These are phyloP conservation scores for Didymella segeticola DNA, from an alignment of 2,329 filamentous ascomycete genomes.

Conservation along the genomic window DNA sequence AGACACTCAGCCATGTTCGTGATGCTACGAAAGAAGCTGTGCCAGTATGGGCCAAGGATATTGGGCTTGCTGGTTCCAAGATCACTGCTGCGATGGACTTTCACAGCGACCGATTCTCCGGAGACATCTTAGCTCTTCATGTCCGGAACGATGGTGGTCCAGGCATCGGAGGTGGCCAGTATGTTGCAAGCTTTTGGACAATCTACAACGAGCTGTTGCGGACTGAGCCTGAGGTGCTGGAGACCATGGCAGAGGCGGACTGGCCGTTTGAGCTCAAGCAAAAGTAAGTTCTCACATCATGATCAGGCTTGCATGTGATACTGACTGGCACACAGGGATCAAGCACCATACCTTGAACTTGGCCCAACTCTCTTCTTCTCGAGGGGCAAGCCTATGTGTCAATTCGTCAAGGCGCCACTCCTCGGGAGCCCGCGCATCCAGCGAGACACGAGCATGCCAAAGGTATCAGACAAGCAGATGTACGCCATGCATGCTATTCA, in stretches of 20 bases:
- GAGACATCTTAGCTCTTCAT: conserved; percentile 46
- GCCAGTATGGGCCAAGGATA: conserved; percentile 39
- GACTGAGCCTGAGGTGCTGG: conserved; percentile 42
- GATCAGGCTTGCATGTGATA: neutral
- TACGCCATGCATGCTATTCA: conserved; percentile 41
- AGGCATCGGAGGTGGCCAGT: conserved; percentile 43
- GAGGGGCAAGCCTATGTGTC: conserved; percentile 44
- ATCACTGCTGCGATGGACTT: conserved; percentile 47
- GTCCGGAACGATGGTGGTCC: conserved; percentile 43
- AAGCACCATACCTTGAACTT: conserved; percentile 40
- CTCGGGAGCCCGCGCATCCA: conserved; percentile 44
- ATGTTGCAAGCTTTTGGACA: conserved; percentile 40
- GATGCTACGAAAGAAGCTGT: conserved; percentile 45
- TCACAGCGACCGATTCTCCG: conserved; percentile 48
- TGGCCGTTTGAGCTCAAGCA: conserved; percentile 50
- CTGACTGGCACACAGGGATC: conserved; percentile 25
- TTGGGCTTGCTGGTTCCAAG: conserved; percentile 49
- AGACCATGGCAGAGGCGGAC: conserved; percentile 42
- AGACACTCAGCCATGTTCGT: conserved; percentile 46
- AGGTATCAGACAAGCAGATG: conserved; percentile 36
- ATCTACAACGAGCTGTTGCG: conserved; percentile 48
- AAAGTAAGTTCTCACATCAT: conserved; percentile 34
- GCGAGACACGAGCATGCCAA: conserved; percentile 40
- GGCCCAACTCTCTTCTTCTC: conserved; percentile 47
- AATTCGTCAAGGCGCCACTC: conserved; percentile 48